phyloP scores from a whole-genome alignment of 1,284 basidiomycete species.

The Heterobasidion annosum region DNA sequence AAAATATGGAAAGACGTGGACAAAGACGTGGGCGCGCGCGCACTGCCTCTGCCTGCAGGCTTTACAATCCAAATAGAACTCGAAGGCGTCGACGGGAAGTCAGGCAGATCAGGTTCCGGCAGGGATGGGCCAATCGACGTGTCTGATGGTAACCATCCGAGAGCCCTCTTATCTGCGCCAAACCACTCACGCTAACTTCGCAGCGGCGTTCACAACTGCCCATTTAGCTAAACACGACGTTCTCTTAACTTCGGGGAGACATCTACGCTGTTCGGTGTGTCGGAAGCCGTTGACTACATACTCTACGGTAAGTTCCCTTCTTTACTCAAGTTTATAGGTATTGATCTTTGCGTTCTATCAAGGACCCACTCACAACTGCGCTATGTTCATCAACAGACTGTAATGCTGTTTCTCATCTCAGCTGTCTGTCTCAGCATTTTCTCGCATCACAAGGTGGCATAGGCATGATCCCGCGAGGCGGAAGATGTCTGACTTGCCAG shows the following conservation, averaged over 20 bases:
- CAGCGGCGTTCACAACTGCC: constrained; percentile 40
- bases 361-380: constrained; percentile 50
- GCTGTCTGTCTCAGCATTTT: constrained; percentile 60
- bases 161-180: background rate
- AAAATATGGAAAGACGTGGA: constrained; percentile 34
- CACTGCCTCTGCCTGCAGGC: constrained; percentile 34
- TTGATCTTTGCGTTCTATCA: background rate
- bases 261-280: constrained; percentile 47
- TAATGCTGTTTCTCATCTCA: constrained; percentile 52
- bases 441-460: constrained; percentile 21
- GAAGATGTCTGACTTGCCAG: constrained; percentile 48
- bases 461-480: constrained; percentile 54
- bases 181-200: background rate
- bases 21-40: constrained; percentile 7
- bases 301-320: constrained; percentile 28
- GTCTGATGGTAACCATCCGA: constrained; percentile 42
- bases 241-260: constrained; percentile 24
- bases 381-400: constrained; percentile 46
- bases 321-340: background rate
- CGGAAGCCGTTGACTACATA: constrained; percentile 29
- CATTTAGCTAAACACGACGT: constrained; percentile 46
- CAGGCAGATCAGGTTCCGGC: constrained; percentile 36
- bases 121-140: constrained; percentile 53
- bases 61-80: constrained; percentile 47
- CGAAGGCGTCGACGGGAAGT: constrained; percentile 68